Evolutionary conservation across 805 yeast genomes (phyloP).

Genomic region (Candida methanosorbosa): DNA sequence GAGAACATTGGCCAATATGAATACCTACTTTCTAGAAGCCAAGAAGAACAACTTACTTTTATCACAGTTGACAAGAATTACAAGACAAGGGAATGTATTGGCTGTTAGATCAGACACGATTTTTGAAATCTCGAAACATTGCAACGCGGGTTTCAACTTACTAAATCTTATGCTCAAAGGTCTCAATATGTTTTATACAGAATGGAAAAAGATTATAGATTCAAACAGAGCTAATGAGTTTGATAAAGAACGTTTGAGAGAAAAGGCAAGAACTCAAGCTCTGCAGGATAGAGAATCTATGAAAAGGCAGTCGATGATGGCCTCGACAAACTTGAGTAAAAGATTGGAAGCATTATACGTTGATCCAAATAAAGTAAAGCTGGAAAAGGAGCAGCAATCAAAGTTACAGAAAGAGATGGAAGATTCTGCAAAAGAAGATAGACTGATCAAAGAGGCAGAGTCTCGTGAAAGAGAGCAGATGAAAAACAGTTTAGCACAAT

Average conservation of each 20-base stretch:
- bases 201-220: slow-evolving; percentile 27
- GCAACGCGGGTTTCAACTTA: slow-evolving; percentile 30
- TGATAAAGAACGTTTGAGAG: slow-evolving; percentile 25
- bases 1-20: slow-evolving; percentile 13
- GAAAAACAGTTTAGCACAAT: slow-evolving; percentile 7
- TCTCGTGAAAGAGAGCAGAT: slow-evolving; percentile 7
- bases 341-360: slow-evolving; percentile 16
- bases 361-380: slow-evolving; percentile 16
- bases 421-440: slow-evolving; percentile 17
- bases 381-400: slow-evolving; percentile 17
- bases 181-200: slow-evolving; percentile 28
- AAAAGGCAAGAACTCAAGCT: slow-evolving; percentile 14
- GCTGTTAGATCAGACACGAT: slow-evolving; percentile 28
- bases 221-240: slow-evolving; percentile 31
- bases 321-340: slow-evolving; percentile 5
- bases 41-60: slow-evolving; percentile 41
- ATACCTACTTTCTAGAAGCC: slow-evolving; percentile 25
- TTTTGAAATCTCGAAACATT: slow-evolving; percentile 31
- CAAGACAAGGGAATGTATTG: slow-evolving; percentile 30
- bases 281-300: slow-evolving; percentile 11
- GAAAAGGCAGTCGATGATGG: slow-evolving; percentile 4
- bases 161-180: slow-evolving; percentile 18
- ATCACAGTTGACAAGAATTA: slow-evolving; percentile 37
- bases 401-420: slow-evolving; percentile 13
- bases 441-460: slow-evolving; percentile 14